A percentile compares a stretch with the other conserved stretches of the same genome.
Evolutionary conservation across 148 eudicot genomes (phyloP).

Genomic region (Cornus kousa): DNA sequence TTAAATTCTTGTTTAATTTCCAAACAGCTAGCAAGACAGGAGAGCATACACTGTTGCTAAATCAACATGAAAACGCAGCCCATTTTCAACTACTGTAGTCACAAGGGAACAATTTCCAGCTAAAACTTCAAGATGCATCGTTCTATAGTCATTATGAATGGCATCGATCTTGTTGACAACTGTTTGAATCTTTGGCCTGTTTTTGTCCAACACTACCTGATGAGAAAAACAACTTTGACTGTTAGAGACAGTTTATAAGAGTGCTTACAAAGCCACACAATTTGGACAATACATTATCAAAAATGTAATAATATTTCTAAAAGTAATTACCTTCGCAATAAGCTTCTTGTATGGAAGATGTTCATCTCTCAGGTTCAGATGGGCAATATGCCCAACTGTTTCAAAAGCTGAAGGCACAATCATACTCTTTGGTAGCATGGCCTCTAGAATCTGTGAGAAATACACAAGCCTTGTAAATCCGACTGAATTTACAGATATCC

Average conservation of each 20-base stretch:
- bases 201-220: slow-evolving; percentile 92
- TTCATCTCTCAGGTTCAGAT: slow-evolving; percentile 80
- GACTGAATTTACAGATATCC: neutral
- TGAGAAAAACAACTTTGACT: slow-evolving; percentile 13
- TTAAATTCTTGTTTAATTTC: neutral
- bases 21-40: slow-evolving; percentile 12
- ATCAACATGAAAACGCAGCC: slow-evolving; percentile 85
- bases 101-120: slow-evolving; percentile 94
- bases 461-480: neutral
- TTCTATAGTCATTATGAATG: slow-evolving; percentile 78
- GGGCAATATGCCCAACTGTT: slow-evolving; percentile 94
- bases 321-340: slow-evolving; percentile 69
- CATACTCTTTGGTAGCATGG: slow-evolving; percentile 65
- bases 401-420: slow-evolving; percentile 84
- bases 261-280: neutral
- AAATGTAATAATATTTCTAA: neutral
- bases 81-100: slow-evolving; percentile 83
- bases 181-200: slow-evolving; percentile 91
- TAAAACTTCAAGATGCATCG: slow-evolving; percentile 93
- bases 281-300: neutral
- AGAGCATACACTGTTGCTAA: slow-evolving; percentile 77
- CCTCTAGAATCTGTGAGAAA: slow-evolving; percentile 64
- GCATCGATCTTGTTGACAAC: slow-evolving; percentile 89
- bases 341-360: slow-evolving; percentile 73
- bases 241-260: neutral